Evolutionary conservation across 306 rosid species (phyloP).

Genomic region (Luffa aegyptiaca): DNA sequence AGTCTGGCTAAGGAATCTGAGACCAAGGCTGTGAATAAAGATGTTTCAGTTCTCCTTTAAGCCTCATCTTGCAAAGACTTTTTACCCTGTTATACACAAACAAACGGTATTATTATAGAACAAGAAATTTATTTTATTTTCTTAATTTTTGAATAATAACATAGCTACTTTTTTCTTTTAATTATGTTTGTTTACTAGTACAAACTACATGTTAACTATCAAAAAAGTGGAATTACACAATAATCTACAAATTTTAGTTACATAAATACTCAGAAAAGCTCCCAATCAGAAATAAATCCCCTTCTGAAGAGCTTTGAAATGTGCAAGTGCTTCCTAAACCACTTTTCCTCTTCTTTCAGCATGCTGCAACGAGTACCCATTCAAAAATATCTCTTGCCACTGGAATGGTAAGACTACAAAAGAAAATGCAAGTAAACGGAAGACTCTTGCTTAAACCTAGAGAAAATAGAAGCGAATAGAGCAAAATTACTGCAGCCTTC

Average conservation of each 20-base stretch:
- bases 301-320: no score
- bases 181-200: no score
- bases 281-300: neutral
- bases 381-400: conserved; percentile 30
- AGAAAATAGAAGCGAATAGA: conserved; percentile 43
- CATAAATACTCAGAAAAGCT: neutral
- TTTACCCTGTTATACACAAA: conserved; percentile 42
- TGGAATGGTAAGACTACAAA: conserved; percentile 64
- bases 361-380: no score
- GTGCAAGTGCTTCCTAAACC: neutral
- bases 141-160: neutral
- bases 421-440: conserved; percentile 50
- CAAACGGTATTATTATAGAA: neutral
- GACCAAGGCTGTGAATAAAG: conserved; percentile 63
- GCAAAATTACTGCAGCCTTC: conserved; percentile 34
- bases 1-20: conserved; percentile 79
- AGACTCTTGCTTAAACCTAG: conserved; percentile 46
- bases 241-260: neutral
- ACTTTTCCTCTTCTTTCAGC: neutral
- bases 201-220: neutral
- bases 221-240: no score
- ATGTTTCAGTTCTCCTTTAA: conserved; percentile 65
- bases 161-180: no score
- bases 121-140: neutral
- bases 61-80: conserved; percentile 73